These are phyloP conservation scores for Cyclaneusma minus DNA, from an alignment of 2,329 filamentous ascomycete genomes.

Conservation along the genomic window DNA sequence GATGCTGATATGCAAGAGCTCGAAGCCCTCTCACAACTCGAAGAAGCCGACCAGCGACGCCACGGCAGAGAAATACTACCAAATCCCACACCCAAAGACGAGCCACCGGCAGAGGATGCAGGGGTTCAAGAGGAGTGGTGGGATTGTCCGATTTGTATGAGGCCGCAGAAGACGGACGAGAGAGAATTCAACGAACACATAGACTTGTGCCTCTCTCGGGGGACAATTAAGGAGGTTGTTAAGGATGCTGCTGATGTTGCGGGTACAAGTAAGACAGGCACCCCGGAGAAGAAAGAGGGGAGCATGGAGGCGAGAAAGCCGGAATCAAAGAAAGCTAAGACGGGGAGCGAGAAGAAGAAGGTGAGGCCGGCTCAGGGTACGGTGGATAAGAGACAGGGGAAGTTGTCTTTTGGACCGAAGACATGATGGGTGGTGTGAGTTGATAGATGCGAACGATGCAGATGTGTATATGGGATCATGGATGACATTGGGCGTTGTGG, in stretches of 20 bases:
- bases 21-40: constrained; percentile 45
- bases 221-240: constrained; percentile 73
- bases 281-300: too few species aligned
- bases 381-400: constrained; percentile 18
- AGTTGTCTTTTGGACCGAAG: too few species aligned
- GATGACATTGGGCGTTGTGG: too few species aligned
- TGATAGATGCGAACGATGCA: too few species aligned
- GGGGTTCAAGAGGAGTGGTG: constrained; percentile 53
- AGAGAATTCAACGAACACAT: constrained; percentile 78
- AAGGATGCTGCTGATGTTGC: too few species aligned
- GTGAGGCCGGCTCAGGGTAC: constrained; percentile 6
- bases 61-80: constrained; percentile 37
- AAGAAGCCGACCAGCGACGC: constrained; percentile 17
- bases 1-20: constrained; percentile 45
- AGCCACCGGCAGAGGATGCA: constrained; percentile 15
- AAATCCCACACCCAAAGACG: constrained; percentile 23
- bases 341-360: constrained; percentile 5
- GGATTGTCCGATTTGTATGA: constrained; percentile 78
- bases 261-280: too few species aligned
- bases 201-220: constrained; percentile 74
- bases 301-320: too few species aligned
- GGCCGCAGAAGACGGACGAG: constrained; percentile 62
- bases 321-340: neutral
- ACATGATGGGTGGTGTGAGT: too few species aligned
- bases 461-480: too few species aligned